Base-by-base conservation (phyloP, 1,284 basidiomycete genomes). In the Cutaneotrichosporon arboriforme region DNA sequence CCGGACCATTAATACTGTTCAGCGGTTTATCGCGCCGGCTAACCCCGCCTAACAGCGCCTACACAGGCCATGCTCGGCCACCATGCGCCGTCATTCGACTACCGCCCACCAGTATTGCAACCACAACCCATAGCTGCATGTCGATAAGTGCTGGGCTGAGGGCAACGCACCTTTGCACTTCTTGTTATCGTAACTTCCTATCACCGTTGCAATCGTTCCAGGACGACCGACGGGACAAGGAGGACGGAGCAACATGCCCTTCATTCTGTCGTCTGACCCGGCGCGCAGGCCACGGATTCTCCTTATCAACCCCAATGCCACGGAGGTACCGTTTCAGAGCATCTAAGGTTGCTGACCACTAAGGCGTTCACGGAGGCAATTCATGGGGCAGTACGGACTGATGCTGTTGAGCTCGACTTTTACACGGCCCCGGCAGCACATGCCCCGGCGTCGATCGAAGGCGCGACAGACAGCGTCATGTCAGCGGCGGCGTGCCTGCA, bases 271-370 rank as follows among this genome's bases (percentile, higher is more conserved):
- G 5, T 21, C 49, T 1, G 53, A 51, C 15, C 44, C 48, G 8
- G 45, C 41, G 12, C 41, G 49, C 18, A 40, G 44, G 17, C 58
- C 55, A 3, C 46, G 59, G 17, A 62, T 82, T 33, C 76, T 81
- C 9, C 60, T 81, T 46, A 75, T 80, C 65, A 81, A 81, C 57
- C 80, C 80, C 10, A 81, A 81, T 59, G 78, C 79, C 8, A 78
- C 79, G 0, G 47, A 63, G 34, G 74, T 65, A 39, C 44, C 57
- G 51, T 35, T 2, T 20, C 17, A n/a, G 15, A 8, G 7, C 1
- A 5, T 12, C 10, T 9, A 4, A 8, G 2, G 3, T 1, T 4
- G 0, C 37, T 34, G n/a, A 42, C 35, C 21, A 22, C n/a, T 23
- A n/a, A 60, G 58, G 49, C 54, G 4, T 62, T 63, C 51, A 57